Percentiles rank a stretch among this genome's conserved stretches.
Evolutionary conservation across 768 basidiomycete species (phyloP).

Genomic region (Mycena venus): DNA sequence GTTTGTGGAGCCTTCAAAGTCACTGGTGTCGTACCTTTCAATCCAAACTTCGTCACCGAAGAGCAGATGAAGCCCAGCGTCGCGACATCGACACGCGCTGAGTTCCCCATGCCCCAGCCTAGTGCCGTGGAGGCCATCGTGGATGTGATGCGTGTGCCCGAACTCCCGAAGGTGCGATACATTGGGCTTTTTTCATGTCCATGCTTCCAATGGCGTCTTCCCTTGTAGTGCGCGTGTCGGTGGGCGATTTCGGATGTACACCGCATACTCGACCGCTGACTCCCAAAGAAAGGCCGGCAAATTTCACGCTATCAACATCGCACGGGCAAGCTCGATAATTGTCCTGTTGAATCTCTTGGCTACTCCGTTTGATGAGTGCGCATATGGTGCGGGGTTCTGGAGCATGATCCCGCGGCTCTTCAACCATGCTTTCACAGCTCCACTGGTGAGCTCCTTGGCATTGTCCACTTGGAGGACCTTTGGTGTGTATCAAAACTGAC

Average conservation of each 20-base stretch:
- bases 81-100: too few species aligned
- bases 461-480: slow-evolving; percentile 42
- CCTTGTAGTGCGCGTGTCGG: slow-evolving; percentile 18
- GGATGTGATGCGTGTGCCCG: too few species aligned
- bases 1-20: too few species aligned
- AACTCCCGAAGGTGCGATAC: slow-evolving; percentile 19
- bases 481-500: not conserved
- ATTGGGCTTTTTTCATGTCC: slow-evolving; percentile 10
- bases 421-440: slow-evolving; percentile 36
- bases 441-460: slow-evolving; percentile 47
- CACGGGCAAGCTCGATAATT: slow-evolving; percentile 39
- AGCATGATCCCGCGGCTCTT: slow-evolving; percentile 41
- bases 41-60: too few species aligned
- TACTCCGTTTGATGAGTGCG: too few species aligned
- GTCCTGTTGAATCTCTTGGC: slow-evolving; percentile 54
- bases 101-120: too few species aligned
- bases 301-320: slow-evolving; percentile 47
- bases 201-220: slow-evolving; percentile 21
- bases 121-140: too few species aligned
- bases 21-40: too few species aligned
- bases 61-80: too few species aligned
- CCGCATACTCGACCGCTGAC: slow-evolving; percentile 36
- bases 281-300: too few species aligned
- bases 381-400: slow-evolving; percentile 50
- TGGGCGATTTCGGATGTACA: slow-evolving; percentile 38